Evolutionary conservation across 1,139 yeast species (phyloP).

Genomic region (Sugiyamaella paludigena): DNA sequence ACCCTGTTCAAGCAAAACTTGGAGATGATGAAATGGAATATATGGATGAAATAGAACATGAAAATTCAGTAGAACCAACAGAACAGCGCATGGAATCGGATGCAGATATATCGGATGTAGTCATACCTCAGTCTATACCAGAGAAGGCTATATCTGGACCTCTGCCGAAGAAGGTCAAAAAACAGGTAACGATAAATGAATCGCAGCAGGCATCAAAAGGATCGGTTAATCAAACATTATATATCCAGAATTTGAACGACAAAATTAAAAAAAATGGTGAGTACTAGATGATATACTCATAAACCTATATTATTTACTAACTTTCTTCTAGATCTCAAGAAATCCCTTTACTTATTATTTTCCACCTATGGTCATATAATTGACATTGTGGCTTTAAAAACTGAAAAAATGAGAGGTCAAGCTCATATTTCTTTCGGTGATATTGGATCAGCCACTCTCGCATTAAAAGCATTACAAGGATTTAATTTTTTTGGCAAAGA

Average conservation of each 20-base stretch:
- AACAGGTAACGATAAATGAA: background rate
- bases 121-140: background rate
- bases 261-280: constrained; percentile 45
- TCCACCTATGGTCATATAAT: constrained; percentile 68
- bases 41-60: constrained; percentile 1
- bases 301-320: background rate
- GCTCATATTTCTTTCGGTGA: constrained; percentile 65
- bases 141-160: background rate
- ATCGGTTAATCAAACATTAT: constrained; percentile 51
- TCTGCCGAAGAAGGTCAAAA: background rate
- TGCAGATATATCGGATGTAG: background rate
- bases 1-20: background rate
- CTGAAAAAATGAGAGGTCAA: constrained; percentile 64
- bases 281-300: constrained; percentile 11
- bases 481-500: constrained; percentile 56
- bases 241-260: constrained; percentile 65
- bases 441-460: constrained; percentile 51
- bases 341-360: constrained; percentile 59
- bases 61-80: background rate
- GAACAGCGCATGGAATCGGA: too few species aligned
- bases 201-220: constrained; percentile 17
- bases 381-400: constrained; percentile 49
- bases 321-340: constrained; percentile 42
- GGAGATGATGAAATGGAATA: background rate
- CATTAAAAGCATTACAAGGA: constrained; percentile 51